phyloP scores from a whole-genome alignment of 2,329 filamentous ascomycete species.

The Fusarium incarnatum region DNA sequence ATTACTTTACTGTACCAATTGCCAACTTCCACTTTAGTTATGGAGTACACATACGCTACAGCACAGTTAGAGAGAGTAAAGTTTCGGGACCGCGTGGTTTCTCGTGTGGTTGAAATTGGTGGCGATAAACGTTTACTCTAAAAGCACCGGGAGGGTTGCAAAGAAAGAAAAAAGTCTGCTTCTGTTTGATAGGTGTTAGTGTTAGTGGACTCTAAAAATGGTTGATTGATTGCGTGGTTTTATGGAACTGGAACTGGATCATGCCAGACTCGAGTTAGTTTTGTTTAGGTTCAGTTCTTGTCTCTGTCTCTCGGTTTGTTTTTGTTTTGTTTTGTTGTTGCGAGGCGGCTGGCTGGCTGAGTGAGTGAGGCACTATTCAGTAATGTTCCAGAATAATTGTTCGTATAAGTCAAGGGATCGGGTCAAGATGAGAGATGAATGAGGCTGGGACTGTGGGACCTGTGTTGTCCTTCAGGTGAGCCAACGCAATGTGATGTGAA shows the following conservation, averaged over 20 bases:
- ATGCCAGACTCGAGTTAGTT: neutral
- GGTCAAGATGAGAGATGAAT: neutral
- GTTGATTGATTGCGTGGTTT: constrained; percentile 25
- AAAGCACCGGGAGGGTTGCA: constrained; percentile 20
- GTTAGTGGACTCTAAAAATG: neutral
- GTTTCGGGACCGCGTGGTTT: constrained; percentile 15
- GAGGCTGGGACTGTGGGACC: constrained; percentile 23
- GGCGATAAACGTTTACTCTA: constrained; percentile 25
- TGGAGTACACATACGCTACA: neutral
- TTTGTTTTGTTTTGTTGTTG: constrained; percentile 4
- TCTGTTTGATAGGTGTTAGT: neutral
- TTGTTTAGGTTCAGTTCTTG: neutral
- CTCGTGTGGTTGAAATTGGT: constrained; percentile 20
- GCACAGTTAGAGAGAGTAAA: neutral
- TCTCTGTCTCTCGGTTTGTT: constrained; percentile 2
- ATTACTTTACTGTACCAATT: neutral
- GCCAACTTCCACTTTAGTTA: neutral
- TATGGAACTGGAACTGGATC: neutral
- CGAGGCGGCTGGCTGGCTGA: constrained; percentile 18
- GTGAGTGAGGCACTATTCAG: constrained; percentile 3
- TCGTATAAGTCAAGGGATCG: constrained; percentile 7
- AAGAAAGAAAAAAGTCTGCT: constrained; percentile 4
- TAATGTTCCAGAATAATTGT: constrained; percentile 32
- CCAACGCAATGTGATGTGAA: constrained; percentile 10
- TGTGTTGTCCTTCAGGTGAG: neutral